Conservation (phyloP, 179 eudicot species). For the Heliamphora pulchella region DNA sequence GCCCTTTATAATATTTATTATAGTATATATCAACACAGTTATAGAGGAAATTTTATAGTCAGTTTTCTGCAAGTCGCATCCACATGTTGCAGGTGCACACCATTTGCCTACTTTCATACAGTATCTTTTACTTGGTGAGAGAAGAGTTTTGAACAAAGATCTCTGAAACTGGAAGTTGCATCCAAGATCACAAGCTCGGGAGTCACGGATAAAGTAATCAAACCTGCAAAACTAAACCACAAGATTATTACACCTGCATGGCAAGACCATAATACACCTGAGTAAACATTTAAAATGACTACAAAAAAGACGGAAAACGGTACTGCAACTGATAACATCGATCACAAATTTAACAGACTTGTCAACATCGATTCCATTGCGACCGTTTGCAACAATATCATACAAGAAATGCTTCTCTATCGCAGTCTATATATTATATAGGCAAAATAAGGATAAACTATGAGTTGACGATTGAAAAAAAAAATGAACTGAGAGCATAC, state of each 20-base stretch:
- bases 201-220: slow-evolving; percentile 80
- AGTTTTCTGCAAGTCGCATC: neutral
- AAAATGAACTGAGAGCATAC: neutral
- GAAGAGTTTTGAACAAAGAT: slow-evolving; percentile 31
- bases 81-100: too few relatives aligned
- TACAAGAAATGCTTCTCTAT: slow-evolving; percentile 71
- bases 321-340: neutral
- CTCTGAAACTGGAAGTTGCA: slow-evolving; percentile 79
- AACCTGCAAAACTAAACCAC: slow-evolving; percentile 40
- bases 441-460: slow-evolving; percentile 4
- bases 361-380: slow-evolving; percentile 84
- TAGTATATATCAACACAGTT: too few relatives aligned
- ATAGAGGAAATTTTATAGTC: neutral
- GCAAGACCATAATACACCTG: too few relatives aligned
- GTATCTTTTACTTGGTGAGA: too few relatives aligned
- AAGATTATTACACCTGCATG: neutral
- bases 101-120: too few relatives aligned
- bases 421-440: slow-evolving; percentile 30
- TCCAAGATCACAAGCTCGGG: slow-evolving; percentile 88
- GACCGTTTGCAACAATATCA: slow-evolving; percentile 93
- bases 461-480: neutral
- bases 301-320: neutral
- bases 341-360: slow-evolving; percentile 39
- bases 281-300: too few relatives aligned
- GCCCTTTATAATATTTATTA: neutral